Evolutionary conservation across 1,139 yeast species (phyloP), one percentile per base, ranked within the genome.

Genomic region (Scheffersomyces stambukii): DNA sequence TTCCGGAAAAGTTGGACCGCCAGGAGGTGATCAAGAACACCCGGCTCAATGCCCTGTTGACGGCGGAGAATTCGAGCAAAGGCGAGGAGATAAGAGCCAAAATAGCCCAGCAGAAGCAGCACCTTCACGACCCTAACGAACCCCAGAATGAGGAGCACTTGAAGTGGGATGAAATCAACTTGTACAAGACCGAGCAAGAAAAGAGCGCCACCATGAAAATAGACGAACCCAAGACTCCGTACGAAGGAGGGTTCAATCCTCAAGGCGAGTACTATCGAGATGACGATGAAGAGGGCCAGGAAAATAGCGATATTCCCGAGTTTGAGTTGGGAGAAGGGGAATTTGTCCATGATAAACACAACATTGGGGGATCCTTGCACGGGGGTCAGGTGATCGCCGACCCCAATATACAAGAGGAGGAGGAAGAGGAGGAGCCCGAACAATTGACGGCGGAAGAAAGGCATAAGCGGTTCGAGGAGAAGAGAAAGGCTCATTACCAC

Each of bases 181-280:
- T 82, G 36, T 66, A 77, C 43, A 58, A 75, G 35, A 70, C 81
- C 12, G 91, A 82, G 50, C 80, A 73, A 47, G 85, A 79, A 43
- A 77, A 81, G 51, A 60, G 71, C 17, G 75, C 89, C 19, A 80
- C 85, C 24, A 81, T 81, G 89, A 75, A 77, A 54, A 88, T 91
- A 29, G 95, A 86, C 46, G 98, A 91, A 56, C 98, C 98, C 20
- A 91, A 91, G 64, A 91, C 98, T 2, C 98, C 98, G 3, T 91
- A 83, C 51, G 95, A 85, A 50, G 95, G 95, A 13, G 95, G 96
- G 0, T 83, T 85, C 24, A 83, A 85, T 45, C 94, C 93, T 3
- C 73, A 76, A 34, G 74, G 78, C 8, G 96, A 89, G 43, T 93
- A 89, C 51, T 88, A 88, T 50, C 70, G 76, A 40, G 89, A 80